Conservation (phyloP, 1,284 basidiomycete genomes). For the Malassezia cuniculi region DNA sequence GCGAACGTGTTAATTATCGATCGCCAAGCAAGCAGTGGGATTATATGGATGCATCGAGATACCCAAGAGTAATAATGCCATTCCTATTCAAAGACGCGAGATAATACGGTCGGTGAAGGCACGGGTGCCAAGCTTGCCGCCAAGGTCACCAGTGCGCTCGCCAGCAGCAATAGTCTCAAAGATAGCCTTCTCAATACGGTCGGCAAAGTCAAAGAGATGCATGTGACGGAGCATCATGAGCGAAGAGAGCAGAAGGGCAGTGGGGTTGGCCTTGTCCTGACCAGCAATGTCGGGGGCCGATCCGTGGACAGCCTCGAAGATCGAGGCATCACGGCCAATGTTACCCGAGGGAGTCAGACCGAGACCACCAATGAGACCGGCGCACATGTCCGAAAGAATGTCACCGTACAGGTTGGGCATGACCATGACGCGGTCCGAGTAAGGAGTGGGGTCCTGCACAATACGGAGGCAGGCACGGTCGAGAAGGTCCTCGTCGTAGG, state of each 20-base stretch:
- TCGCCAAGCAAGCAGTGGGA: too few species aligned
- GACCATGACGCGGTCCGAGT: conserved; percentile 95
- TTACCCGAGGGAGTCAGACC: conserved; percentile 97
- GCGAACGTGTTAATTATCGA: too few species aligned
- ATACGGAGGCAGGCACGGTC: conserved; percentile 84
- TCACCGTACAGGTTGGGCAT: conserved; percentile 99
- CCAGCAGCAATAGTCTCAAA: conserved; percentile 36
- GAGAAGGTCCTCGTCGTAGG: conserved; percentile 90
- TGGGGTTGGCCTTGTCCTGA: conserved; percentile 85
- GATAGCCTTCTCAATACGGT: conserved; percentile 78
- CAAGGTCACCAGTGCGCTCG: conserved; percentile 36
- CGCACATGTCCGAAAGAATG: conserved; percentile 97
- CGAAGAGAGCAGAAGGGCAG: conserved; percentile 81
- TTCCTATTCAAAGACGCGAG: conserved; percentile 23
- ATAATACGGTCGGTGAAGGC: conserved; percentile 37
- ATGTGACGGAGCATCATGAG: conserved; percentile 90
- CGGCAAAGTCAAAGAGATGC: conserved; percentile 72
- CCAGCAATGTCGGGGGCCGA: conserved; percentile 52
- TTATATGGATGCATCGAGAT: too few species aligned
- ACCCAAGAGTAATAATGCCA: not conserved
- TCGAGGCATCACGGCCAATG: conserved; percentile 93
- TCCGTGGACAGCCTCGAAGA: conserved; percentile 98
- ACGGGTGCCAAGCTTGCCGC: conserved; percentile 40
- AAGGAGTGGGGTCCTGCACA: conserved; percentile 76
- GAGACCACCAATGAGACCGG: conserved; percentile 92